These are phyloP conservation scores for Madurella fahalii DNA, from an alignment of 2,329 filamentous ascomycete species.

Conservation along the genomic window DNA sequence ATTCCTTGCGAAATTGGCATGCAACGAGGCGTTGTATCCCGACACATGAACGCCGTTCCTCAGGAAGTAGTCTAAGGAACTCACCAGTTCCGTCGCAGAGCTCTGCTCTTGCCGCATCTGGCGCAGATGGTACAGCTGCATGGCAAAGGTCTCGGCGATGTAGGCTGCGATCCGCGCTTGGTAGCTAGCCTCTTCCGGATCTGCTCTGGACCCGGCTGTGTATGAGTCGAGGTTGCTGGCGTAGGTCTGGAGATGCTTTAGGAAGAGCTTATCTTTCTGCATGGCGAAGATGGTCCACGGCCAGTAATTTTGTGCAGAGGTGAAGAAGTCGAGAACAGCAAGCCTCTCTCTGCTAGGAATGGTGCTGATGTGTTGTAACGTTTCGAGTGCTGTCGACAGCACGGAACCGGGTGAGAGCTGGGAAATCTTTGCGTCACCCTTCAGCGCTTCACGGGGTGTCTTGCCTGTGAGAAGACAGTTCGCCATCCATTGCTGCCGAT, in stretches of 20 bases:
- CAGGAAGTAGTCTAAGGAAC: slow-evolving; percentile 74
- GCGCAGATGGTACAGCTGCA: slow-evolving; percentile 83
- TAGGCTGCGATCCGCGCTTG: slow-evolving; percentile 73
- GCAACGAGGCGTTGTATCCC: slow-evolving; percentile 82
- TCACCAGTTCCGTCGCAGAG: slow-evolving; percentile 67
- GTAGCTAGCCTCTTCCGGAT: slow-evolving; percentile 54
- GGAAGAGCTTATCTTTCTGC: slow-evolving; percentile 67
- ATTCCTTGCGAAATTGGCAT: slow-evolving; percentile 80
- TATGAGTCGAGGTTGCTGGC: slow-evolving; percentile 56
- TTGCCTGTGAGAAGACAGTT: slow-evolving; percentile 87
- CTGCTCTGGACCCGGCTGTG: slow-evolving; percentile 49
- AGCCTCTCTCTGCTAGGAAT: slow-evolving; percentile 63
- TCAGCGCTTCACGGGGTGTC: slow-evolving; percentile 72
- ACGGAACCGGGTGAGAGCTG: slow-evolving; percentile 57
- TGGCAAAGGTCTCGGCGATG: slow-evolving; percentile 81
- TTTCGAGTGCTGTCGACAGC: slow-evolving; percentile 67
- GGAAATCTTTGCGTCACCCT: slow-evolving; percentile 49
- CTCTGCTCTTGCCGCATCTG: slow-evolving; percentile 64
- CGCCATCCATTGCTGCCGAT: slow-evolving; percentile 93
- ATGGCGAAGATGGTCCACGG: slow-evolving; percentile 85
- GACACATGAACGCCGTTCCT: slow-evolving; percentile 74
- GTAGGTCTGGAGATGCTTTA: slow-evolving; percentile 68
- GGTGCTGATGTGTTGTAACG: slow-evolving; percentile 61
- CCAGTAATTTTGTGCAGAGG: slow-evolving; percentile 89
- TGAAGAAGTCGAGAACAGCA: slow-evolving; percentile 80